phyloP scores from a whole-genome alignment of 2,329 filamentous ascomycete species.

The Penicillium sp. region DNA sequence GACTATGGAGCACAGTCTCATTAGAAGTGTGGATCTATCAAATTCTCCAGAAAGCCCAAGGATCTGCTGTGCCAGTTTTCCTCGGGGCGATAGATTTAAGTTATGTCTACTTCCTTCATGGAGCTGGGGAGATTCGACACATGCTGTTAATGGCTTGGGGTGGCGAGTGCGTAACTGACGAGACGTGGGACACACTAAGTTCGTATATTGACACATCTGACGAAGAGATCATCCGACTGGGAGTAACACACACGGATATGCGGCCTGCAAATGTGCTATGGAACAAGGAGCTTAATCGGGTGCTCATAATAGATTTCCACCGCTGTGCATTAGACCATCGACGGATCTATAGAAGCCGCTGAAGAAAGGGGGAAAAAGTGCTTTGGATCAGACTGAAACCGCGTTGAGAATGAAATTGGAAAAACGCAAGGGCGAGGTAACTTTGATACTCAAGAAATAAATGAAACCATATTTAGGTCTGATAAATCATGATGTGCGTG shows the following conservation, averaged over 20 bases:
- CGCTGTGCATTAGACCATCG: too few species aligned
- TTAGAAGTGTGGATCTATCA: slow-evolving; percentile 24
- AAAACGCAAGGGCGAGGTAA: too few species aligned
- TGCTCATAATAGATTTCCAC: slow-evolving; percentile 23
- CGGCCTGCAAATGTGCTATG: slow-evolving; percentile 20
- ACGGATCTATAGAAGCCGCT: too few species aligned
- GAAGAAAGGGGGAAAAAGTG: too few species aligned
- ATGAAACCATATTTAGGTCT: too few species aligned
- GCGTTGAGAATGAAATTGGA: too few species aligned
- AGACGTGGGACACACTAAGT: background rate
- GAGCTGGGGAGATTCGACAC: slow-evolving; percentile 24
- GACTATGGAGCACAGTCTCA: slow-evolving; percentile 23
- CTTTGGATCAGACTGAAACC: too few species aligned
- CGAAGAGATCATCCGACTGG: slow-evolving; percentile 15
- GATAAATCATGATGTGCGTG: background rate
- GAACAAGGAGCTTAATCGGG: slow-evolving; percentile 19
- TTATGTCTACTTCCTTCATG: slow-evolving; percentile 23
- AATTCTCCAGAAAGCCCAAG: slow-evolving; percentile 18
- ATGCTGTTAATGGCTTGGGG: slow-evolving; percentile 31
- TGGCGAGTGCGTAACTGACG: slow-evolving; percentile 18
- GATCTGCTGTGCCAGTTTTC: slow-evolving; percentile 27
- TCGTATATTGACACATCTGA: background rate
- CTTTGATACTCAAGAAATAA: too few species aligned
- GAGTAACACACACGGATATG: slow-evolving; percentile 18
- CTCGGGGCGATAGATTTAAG: slow-evolving; percentile 21